Conservation (phyloP, 164 flowering plant genomes). For the Piper betle region DNA sequence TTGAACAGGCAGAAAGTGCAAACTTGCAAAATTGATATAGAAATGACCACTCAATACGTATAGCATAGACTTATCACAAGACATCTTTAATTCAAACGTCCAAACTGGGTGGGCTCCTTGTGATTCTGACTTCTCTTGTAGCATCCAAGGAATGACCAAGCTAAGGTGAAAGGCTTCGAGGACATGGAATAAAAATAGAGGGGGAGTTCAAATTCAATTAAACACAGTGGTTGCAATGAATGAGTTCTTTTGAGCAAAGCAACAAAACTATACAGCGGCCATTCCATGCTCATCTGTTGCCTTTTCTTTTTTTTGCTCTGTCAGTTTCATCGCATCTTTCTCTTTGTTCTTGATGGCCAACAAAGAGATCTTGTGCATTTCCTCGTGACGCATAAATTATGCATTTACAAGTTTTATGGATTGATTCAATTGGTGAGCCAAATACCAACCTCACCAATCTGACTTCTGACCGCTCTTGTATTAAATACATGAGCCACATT, state of each 20-base stretch:
- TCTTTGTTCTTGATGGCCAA: no score
- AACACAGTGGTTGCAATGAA: conserved; percentile 1
- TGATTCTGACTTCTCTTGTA: not conserved
- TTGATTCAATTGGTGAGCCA: not conserved
- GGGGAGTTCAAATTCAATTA: not conserved
- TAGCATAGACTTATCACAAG: not conserved
- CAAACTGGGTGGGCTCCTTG: not conserved
- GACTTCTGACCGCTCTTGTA: not conserved
- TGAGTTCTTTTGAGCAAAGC: not conserved
- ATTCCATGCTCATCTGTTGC: not conserved
- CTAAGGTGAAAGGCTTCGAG: not conserved
- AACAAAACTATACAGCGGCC: not conserved
- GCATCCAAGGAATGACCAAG: not conserved
- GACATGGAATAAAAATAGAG: not conserved
- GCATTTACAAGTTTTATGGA: no score
- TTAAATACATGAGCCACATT: no score
- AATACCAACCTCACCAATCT: not conserved
- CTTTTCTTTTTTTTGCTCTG: no score
- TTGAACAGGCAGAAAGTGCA: no score
- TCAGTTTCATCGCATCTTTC: no score
- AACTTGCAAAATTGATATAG: no score
- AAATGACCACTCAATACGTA: no score
- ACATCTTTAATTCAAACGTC: no score
- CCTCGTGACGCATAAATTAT: not conserved
- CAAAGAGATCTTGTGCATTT: not conserved